Percentiles rank a stretch among this genome's conserved stretches.
phyloP scores from a whole-genome alignment of 345 rosid species.

The Psidium guajava region DNA sequence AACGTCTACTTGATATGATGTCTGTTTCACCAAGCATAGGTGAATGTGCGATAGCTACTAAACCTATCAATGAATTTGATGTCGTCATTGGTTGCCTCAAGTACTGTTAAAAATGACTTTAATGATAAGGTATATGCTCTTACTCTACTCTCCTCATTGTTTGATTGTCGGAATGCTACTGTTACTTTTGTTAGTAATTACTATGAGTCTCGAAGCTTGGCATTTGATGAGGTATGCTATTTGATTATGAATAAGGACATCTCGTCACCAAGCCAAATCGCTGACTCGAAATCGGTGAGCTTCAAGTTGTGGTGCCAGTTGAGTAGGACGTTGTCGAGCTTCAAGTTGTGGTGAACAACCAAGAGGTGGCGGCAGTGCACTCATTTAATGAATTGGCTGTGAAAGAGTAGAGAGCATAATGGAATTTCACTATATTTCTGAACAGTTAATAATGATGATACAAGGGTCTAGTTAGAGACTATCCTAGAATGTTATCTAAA shows the following conservation, averaged over 20 bases:
- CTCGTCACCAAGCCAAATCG: conserved; percentile 24
- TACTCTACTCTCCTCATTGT: not conserved
- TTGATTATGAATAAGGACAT: not conserved
- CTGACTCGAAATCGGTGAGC: conserved; percentile 70
- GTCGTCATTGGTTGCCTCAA: not conserved
- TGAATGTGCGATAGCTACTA: rapidly evolving
- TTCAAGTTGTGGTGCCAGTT: conserved; percentile 61
- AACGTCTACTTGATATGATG: not conserved
- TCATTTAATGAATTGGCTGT: conserved; percentile 17
- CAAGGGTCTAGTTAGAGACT: too few species aligned
- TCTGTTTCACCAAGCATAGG: not conserved
- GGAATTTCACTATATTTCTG: too few species aligned
- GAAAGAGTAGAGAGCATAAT: too few species aligned
- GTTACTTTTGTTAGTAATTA: not conserved
- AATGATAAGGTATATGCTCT: not conserved
- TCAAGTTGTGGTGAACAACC: conserved; percentile 61
- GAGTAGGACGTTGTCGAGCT: conserved; percentile 47
- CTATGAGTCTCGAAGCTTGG: not conserved
- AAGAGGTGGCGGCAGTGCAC: conserved; percentile 50
- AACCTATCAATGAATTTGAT: not conserved
- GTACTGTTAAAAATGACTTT: not conserved
- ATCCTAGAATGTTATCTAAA: too few species aligned
- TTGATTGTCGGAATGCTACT: not conserved
- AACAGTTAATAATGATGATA: too few species aligned
- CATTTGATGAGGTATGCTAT: not conserved